phyloP scores from a whole-genome alignment of 2,329 filamentous ascomycete genomes.

The Ramularia endophylla region DNA sequence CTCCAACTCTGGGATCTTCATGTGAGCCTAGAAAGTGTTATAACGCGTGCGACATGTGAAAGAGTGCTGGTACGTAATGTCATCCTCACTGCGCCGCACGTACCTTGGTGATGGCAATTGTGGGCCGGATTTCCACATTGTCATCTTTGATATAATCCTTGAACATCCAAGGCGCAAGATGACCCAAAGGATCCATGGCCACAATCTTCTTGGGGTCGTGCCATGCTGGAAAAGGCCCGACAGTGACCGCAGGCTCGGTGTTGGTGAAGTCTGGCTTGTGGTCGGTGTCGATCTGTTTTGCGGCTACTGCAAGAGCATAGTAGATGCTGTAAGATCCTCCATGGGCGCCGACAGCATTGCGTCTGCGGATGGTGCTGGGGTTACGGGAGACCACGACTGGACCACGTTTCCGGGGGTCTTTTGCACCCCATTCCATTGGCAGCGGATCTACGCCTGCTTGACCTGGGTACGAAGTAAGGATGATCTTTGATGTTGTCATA shows the following conservation, averaged over 20 bases:
- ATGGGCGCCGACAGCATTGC: conserved; percentile 69
- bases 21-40: conserved; percentile 55
- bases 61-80: too few relatives aligned
- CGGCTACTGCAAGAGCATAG: conserved; percentile 86
- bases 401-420: conserved; percentile 68
- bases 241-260: conserved; percentile 83
- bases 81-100: too few relatives aligned
- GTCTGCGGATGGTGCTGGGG: conserved; percentile 66
- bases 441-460: conserved; percentile 93
- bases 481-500: conserved; percentile 52
- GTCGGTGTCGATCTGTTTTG: conserved; percentile 76
- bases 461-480: conserved; percentile 80
- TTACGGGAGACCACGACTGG: conserved; percentile 82
- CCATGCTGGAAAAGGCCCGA: conserved; percentile 89
- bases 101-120: conserved; percentile 71
- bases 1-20: conserved; percentile 93
- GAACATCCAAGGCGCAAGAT: conserved; percentile 78
- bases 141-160: conserved; percentile 72
- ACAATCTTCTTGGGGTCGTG: conserved; percentile 88
- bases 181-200: conserved; percentile 92
- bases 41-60: too few relatives aligned
- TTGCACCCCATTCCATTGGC: conserved; percentile 77
- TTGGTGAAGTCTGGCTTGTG: conserved; percentile 76
- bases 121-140: conserved; percentile 63
- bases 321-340: conserved; percentile 96